phyloP scores from a whole-genome alignment of 2,329 filamentous ascomycete species.

The Sporothrix brunneoviolacea region DNA sequence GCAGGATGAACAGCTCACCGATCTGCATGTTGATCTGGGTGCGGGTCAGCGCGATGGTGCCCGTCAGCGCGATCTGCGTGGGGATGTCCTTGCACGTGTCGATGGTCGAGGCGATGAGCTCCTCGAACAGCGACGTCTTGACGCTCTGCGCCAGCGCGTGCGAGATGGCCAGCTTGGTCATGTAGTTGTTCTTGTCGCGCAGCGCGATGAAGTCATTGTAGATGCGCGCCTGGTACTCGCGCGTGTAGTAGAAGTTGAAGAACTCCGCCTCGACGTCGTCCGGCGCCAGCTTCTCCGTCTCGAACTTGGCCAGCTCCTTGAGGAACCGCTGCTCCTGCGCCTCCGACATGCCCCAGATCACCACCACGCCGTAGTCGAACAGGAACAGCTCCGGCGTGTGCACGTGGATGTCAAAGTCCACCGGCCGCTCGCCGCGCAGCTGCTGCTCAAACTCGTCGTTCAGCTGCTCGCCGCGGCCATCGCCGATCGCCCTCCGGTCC shows the following conservation, averaged over 20 bases:
- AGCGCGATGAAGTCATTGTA: conserved; percentile 99
- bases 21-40: conserved; percentile 99
- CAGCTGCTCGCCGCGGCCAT: conserved; percentile 10
- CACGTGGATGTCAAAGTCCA: conserved; percentile 78
- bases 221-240: conserved; percentile 94
- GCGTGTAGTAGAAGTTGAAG: conserved; percentile 99
- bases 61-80: conserved; percentile 83
- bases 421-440: conserved; percentile 21
- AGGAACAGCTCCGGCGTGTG: conserved; percentile 93
- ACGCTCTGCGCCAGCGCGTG: conserved; percentile 94
- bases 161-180: conserved; percentile 95
- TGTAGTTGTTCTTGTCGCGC: conserved; percentile 90
- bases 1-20: conserved; percentile 92
- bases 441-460: conserved; percentile 14
- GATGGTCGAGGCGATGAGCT: conserved; percentile 88
- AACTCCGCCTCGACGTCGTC: conserved; percentile 93
- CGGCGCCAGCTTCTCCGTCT: conserved; percentile 77
- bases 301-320: conserved; percentile 90
- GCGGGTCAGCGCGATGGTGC: conserved; percentile 81
- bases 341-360: conserved; percentile 97
- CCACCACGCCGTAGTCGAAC: conserved; percentile 95
- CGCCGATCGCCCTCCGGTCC: conserved; percentile 2
- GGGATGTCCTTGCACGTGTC: conserved; percentile 90
- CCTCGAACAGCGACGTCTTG: conserved; percentile 96
- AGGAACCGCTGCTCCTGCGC: conserved; percentile 84